A percentile compares a stretch with the other conserved stretches of the same genome.
Conservation (phyloP, 805 yeast species). For the Cyberlindnera euphorbiiphila region DNA sequence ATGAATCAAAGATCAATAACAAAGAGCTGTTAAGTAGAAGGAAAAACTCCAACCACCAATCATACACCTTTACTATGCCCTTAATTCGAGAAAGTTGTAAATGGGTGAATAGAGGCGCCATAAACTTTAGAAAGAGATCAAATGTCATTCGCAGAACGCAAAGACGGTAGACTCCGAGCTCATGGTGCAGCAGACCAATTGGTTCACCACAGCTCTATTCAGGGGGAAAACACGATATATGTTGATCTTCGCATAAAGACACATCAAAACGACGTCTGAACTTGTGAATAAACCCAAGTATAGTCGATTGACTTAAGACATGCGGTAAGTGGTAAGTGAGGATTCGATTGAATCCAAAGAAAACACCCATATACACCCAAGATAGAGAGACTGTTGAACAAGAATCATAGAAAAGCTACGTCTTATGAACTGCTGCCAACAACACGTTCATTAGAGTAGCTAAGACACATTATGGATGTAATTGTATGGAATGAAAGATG, state of each 20-base stretch:
- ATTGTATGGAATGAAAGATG: too few relatives aligned
- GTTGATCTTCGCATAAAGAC: constrained; percentile 31
- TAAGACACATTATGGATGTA: too few relatives aligned
- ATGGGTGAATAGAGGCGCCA: neutral
- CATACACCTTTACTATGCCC: neutral
- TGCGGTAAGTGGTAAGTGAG: constrained; percentile 11
- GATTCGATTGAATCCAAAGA: too few relatives aligned
- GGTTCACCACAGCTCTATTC: constrained; percentile 5
- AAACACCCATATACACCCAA: too few relatives aligned
- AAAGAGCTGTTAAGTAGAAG: constrained; percentile 1
- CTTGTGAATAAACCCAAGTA: constrained; percentile 2
- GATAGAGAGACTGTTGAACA: too few relatives aligned
- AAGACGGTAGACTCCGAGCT: neutral
- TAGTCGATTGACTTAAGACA: constrained; percentile 24
- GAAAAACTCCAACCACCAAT: constrained; percentile 3
- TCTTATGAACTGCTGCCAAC: constrained; percentile 1
- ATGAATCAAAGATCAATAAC: constrained; percentile 1
- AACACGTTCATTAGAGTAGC: constrained; percentile 3
- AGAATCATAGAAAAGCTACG: neutral
- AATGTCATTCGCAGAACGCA: constrained; percentile 15
- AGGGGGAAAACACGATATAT: neutral
- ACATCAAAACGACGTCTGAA: constrained; percentile 28
- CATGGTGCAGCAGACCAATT: constrained; percentile 1
- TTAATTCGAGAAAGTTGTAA: constrained; percentile 5
- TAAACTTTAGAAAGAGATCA: constrained; percentile 1